These are phyloP conservation scores for Macrophomina phaseolina DNA, from an alignment of 2,329 filamentous ascomycete species.

Conservation along the genomic window DNA sequence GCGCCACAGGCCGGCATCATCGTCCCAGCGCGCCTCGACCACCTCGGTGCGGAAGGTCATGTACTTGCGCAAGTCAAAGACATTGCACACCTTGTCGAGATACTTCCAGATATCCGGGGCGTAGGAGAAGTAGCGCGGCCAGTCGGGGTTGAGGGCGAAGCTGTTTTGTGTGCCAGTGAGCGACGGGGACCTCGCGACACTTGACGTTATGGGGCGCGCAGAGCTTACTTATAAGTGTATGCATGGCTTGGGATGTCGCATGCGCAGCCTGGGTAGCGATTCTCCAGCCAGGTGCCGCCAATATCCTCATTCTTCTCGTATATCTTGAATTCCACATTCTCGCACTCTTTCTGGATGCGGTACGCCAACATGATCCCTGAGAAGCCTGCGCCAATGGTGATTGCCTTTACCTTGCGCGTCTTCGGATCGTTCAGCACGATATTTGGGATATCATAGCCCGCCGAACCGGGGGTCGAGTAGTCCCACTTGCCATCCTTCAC, in stretches of 20 bases:
- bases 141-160: slow-evolving; percentile 54
- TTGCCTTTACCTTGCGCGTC: slow-evolving; percentile 52
- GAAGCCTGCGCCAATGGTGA: slow-evolving; percentile 57
- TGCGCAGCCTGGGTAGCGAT: slow-evolving; percentile 49
- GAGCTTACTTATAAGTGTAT: slow-evolving; percentile 45
- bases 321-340: slow-evolving; percentile 54
- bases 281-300: slow-evolving; percentile 55
- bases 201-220: not conserved
- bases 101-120: slow-evolving; percentile 56
- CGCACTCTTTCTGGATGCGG: slow-evolving; percentile 52
- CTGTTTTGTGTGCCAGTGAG: slow-evolving; percentile 22
- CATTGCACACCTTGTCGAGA: slow-evolving; percentile 55
- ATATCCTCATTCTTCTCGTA: slow-evolving; percentile 56
- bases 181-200: too few relatives aligned
- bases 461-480: slow-evolving; percentile 51
- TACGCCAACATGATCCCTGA: slow-evolving; percentile 56
- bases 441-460: slow-evolving; percentile 49
- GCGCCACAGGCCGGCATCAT: slow-evolving; percentile 56
- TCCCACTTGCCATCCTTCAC: slow-evolving; percentile 44
- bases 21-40: slow-evolving; percentile 55
- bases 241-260: slow-evolving; percentile 55
- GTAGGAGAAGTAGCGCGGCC: slow-evolving; percentile 55
- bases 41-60: slow-evolving; percentile 60
- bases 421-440: slow-evolving; percentile 48
- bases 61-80: slow-evolving; percentile 57